Conservation (phyloP, 2,329 filamentous ascomycete genomes). For the Cordyceps tenuipes region DNA sequence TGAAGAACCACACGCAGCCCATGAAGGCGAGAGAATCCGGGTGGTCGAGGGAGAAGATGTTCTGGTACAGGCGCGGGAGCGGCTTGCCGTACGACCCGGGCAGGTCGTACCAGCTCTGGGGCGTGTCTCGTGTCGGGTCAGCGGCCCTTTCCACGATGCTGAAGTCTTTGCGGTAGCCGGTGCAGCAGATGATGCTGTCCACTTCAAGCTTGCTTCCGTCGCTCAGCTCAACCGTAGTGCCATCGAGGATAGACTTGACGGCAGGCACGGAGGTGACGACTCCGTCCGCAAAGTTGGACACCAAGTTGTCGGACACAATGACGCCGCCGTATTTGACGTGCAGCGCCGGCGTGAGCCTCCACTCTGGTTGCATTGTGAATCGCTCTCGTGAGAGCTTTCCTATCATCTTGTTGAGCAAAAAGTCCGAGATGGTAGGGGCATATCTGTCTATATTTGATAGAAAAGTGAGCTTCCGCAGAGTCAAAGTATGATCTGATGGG, state of each 20-base stretch:
- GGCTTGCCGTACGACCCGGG: slow-evolving; percentile 22
- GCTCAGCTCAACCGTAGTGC: slow-evolving; percentile 19
- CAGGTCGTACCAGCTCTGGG: slow-evolving; percentile 15
- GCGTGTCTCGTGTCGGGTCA: slow-evolving; percentile 20
- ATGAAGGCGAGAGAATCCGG: slow-evolving; percentile 37
- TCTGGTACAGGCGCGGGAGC: slow-evolving; percentile 32
- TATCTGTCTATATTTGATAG: slow-evolving; percentile 22
- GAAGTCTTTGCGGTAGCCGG: slow-evolving; percentile 26
- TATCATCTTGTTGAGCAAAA: slow-evolving; percentile 18
- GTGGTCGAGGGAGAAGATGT: slow-evolving; percentile 34
- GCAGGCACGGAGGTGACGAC: slow-evolving; percentile 26
- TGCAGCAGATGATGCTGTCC: slow-evolving; percentile 27
- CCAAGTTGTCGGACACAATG: slow-evolving; percentile 21
- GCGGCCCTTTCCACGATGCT: slow-evolving; percentile 19
- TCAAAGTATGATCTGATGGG: slow-evolving; percentile 27
- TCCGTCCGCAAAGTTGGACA: slow-evolving; percentile 28
- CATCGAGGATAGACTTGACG: slow-evolving; percentile 25
- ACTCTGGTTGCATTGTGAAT: slow-evolving; percentile 21
- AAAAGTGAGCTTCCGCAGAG: slow-evolving; percentile 24
- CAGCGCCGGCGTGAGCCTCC: slow-evolving; percentile 19
- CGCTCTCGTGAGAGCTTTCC: slow-evolving; percentile 14
- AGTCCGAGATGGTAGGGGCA: slow-evolving; percentile 17
- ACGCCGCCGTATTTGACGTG: slow-evolving; percentile 17
- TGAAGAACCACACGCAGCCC: slow-evolving; percentile 27
- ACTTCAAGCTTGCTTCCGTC: slow-evolving; percentile 21